Evolutionary conservation across 2,329 filamentous ascomycete genomes (phyloP), one percentile per base, ranked within the genome.

Genomic region (Fusarium xyrophilum): DNA sequence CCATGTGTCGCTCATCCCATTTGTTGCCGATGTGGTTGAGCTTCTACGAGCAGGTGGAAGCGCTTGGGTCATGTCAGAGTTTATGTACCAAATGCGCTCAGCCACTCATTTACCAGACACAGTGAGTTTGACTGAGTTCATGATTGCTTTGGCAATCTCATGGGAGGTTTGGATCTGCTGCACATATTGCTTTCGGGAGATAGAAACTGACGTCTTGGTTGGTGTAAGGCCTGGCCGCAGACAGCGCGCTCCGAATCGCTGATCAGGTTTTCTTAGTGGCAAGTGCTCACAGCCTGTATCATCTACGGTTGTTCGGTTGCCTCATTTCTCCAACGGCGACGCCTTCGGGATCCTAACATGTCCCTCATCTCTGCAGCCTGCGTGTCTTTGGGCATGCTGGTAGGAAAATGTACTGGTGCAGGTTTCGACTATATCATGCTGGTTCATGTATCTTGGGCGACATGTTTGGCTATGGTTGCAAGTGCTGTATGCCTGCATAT

Each of bases 371-470:
- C 74, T 53, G 61, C 52, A 25, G n/a, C 51, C 10, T 73, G 66
- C n/a, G 52, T 73, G 12, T 67, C 56, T 25, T 56, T 63, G 35
- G 59, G 70, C n/a, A 60, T 70, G 15, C 30, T 67, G 17, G 39
- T 48, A 15, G 72, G 72, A 15, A 63, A 67, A 13, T 64, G 27
- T 47, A 52, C 46, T 5, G 72, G 68, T 38, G 72, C 67, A 69
- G 66, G 62, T 51, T 52, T 63, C 42, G 64, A 68, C 39, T 71
- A 73, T 47, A 69, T 72, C 55, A 53, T 72, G 51, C 46, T 73
- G 44, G 68, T 74, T 30, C 59, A 74, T 43, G 55, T 72, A 28
- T 74, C 72, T 12, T 74, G 72, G 72, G 72, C 72, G 35, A 62
- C 70, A 35, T 74, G 70, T 28, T 25, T 73, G 39, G 70, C 72